These are phyloP conservation scores for Zygoascus sp. DNA, from an alignment of 1,139 yeast genomes.

Conservation along the genomic window DNA sequence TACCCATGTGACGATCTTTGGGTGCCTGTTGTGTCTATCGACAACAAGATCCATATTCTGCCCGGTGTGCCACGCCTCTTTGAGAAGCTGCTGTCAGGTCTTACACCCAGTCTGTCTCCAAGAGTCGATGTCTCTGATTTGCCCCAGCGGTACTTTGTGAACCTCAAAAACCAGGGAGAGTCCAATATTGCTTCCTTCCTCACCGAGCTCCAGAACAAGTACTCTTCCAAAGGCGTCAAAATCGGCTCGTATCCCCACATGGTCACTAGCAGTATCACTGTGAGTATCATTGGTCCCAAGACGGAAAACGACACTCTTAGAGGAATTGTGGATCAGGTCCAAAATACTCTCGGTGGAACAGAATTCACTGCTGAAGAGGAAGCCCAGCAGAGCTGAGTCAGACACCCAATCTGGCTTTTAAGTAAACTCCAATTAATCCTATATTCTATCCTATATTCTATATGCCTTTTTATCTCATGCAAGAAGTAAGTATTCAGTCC, in stretches of 20 bases:
- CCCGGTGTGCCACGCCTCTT: slow-evolving; percentile 84
- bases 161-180: slow-evolving; percentile 54
- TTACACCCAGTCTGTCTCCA: slow-evolving; percentile 33
- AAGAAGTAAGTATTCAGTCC: neutral
- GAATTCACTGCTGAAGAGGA: slow-evolving; percentile 57
- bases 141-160: slow-evolving; percentile 53
- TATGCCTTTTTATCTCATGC: slow-evolving; percentile 1
- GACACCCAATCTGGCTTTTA: neutral
- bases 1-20: slow-evolving; percentile 58
- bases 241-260: slow-evolving; percentile 84
- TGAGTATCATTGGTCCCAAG: slow-evolving; percentile 62
- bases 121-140: slow-evolving; percentile 34
- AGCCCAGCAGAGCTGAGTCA: slow-evolving; percentile 22
- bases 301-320: slow-evolving; percentile 39
- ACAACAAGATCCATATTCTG: slow-evolving; percentile 58
- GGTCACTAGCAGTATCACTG: slow-evolving; percentile 57
- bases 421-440: neutral
- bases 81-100: slow-evolving; percentile 46
- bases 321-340: slow-evolving; percentile 45
- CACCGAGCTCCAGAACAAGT: slow-evolving; percentile 47
- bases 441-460: neutral
- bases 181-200: slow-evolving; percentile 66
- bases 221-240: slow-evolving; percentile 48
- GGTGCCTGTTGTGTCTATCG: slow-evolving; percentile 76
- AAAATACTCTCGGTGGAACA: slow-evolving; percentile 46